Base-by-base conservation (phyloP, 164 flowering plant genomes). In the Macadamia tetraphylla region DNA sequence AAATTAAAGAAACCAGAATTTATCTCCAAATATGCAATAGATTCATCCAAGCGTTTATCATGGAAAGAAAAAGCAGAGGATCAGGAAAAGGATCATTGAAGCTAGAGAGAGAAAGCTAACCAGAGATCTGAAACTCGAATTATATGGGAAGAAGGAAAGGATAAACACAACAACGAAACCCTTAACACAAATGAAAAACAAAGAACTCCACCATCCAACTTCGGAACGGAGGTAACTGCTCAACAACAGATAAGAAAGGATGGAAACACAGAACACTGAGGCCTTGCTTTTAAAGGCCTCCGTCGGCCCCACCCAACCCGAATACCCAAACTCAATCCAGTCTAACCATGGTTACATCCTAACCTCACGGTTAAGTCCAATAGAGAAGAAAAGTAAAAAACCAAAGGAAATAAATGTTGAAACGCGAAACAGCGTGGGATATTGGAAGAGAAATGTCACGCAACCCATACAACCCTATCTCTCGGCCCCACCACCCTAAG, bases 131-230 rank as follows among this genome's bases (percentile, higher is more conserved):
- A 35, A 35, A 2, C 40, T 35, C 5, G 40, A 35, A 35, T 2
- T 35, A 5, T 35, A 35, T 35, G 58, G 35, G 1, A 48, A 1
- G 18, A 43, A 58, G 31, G 49, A 71, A 2, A 35, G 23, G 23
- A 23, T 23, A 23, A 23, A 23, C 23, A 23, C 23, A 23, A 23
- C 9, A 11, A 10, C 43, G 14, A 15, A 61, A 62, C 56, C 52
- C 44, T 63, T 65, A 70, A 18, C 66, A 46, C 42, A 53, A 53
- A 53, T 53, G 1, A 29, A 63, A 67, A 68, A 64, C 29, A 60
- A 74, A 75, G 53, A 40, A 63, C 51, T 59, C 70, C 43, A 73
- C 56, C 80, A 81, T 78, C 62, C 69, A 75, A 70, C 35, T 51
- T 64, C 66, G 40, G 57, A 46, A 18, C 32, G 12, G 32, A 40